Evolutionary conservation across 164 flowering plant species (phyloP).

Genomic region (Vitis cinerea): DNA sequence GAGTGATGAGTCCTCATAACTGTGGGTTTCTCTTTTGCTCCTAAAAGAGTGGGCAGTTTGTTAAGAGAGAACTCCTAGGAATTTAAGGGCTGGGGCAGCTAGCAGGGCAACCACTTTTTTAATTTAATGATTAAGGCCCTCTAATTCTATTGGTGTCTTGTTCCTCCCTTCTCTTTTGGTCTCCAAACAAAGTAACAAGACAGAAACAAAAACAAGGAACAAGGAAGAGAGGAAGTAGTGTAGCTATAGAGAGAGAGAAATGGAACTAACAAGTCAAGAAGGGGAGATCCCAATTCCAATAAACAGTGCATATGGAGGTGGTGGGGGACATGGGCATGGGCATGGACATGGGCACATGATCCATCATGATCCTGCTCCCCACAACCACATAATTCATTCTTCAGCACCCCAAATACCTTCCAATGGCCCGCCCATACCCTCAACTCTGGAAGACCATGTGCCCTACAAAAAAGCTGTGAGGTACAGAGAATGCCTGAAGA

Average conservation of each 20-base stretch:
- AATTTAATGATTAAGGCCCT: constrained; percentile 1
- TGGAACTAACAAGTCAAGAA: constrained; percentile 56
- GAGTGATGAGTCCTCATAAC: not conserved
- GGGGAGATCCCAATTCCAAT: constrained; percentile 66
- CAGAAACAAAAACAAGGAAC: not conserved
- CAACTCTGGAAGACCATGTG: constrained; percentile 15
- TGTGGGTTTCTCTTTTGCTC: not conserved
- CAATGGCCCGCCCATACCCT: constrained; percentile 16
- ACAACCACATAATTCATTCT: constrained; percentile 35
- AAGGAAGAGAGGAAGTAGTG: constrained; percentile 7
- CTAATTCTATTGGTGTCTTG: not conserved
- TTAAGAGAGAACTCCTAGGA: not conserved
- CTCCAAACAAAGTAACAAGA: constrained; percentile 27
- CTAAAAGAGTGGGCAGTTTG: not conserved
- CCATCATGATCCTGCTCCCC: constrained; percentile 43
- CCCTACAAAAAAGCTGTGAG: constrained; percentile 41
- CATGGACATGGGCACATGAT: constrained; percentile 41
- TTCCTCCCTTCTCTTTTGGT: constrained; percentile 29
- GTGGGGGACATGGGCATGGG: constrained; percentile 32
- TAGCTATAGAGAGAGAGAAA: not conserved
- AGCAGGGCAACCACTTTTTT: not conserved
- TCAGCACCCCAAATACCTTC: constrained; percentile 24
- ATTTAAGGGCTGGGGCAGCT: not conserved
- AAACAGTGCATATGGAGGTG: constrained; percentile 43
- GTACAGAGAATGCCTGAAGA: constrained; percentile 83